These are phyloP conservation scores for Neophaeococcomyces aloes DNA, from an alignment of 2,329 filamentous ascomycete species.

Conservation along the genomic window DNA sequence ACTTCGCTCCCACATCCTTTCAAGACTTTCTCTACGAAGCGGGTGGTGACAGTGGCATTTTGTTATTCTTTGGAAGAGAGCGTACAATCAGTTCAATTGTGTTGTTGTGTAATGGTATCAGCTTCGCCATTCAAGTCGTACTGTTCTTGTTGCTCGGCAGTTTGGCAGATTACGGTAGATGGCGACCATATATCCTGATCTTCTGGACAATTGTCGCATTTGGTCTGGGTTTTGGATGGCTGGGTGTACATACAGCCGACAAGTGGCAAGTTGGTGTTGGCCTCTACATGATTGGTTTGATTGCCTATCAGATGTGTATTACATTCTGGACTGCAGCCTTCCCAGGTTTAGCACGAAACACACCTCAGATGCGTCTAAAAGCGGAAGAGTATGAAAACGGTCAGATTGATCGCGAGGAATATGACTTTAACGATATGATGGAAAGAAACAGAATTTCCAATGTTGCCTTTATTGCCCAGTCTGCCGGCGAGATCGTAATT, in stretches of 20 bases:
- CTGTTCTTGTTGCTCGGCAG: slow-evolving; percentile 38
- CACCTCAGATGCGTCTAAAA: slow-evolving; percentile 38
- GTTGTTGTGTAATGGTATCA: slow-evolving; percentile 55
- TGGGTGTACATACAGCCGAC: slow-evolving; percentile 50
- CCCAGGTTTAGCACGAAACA: slow-evolving; percentile 47
- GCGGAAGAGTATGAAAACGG: slow-evolving; percentile 42
- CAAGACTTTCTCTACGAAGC: slow-evolving; percentile 55
- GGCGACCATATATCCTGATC: slow-evolving; percentile 53
- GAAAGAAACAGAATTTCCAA: slow-evolving; percentile 56
- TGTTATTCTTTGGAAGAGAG: slow-evolving; percentile 46
- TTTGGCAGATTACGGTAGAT: slow-evolving; percentile 53
- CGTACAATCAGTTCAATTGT: slow-evolving; percentile 57
- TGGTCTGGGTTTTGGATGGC: slow-evolving; percentile 55
- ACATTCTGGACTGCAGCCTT: slow-evolving; percentile 62
- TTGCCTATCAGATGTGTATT: slow-evolving; percentile 56
- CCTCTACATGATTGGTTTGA: slow-evolving; percentile 56
- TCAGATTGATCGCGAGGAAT: slow-evolving; percentile 47
- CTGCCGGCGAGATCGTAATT: slow-evolving; percentile 51
- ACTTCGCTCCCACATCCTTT: slow-evolving; percentile 54
- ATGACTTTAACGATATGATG: slow-evolving; percentile 51
- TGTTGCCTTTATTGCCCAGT: slow-evolving; percentile 54
- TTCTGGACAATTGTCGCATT: slow-evolving; percentile 51
- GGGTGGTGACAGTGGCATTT: slow-evolving; percentile 42
- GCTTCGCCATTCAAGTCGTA: slow-evolving; percentile 55
- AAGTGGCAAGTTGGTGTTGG: slow-evolving; percentile 52